Evolutionary conservation across 169 alveolate species (phyloP).

Genomic region (Condylostoma magnum): DNA sequence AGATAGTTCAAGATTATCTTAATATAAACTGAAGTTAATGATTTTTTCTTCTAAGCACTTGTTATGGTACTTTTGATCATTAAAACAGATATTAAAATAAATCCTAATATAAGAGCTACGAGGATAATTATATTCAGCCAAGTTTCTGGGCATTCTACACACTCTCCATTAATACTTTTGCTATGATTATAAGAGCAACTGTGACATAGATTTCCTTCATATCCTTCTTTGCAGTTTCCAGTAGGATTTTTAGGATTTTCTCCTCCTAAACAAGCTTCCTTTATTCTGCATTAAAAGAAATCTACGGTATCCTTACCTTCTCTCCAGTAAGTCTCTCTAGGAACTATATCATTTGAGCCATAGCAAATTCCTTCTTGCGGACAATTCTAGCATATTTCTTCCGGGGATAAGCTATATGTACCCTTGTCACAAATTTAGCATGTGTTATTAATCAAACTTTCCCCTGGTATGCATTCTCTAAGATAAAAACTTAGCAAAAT

Average conservation of each 20-base stretch:
- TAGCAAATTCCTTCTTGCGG: neutral
- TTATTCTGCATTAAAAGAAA: neutral
- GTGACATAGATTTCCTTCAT: conserved; percentile 36
- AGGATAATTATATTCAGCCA: neutral
- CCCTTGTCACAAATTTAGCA: no score
- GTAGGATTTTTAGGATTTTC: neutral
- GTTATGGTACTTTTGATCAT: neutral
- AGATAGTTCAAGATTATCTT: conserved; percentile 2
- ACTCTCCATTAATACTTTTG: conserved; percentile 8
- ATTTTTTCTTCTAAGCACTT: no score
- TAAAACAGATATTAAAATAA: neutral
- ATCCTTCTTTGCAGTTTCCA: conserved; percentile 30
- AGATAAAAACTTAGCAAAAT: no score
- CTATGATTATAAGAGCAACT: conserved; percentile 16
- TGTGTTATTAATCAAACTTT: no score
- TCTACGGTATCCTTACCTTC: neutral
- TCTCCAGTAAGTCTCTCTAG: neutral
- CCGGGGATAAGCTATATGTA: no score
- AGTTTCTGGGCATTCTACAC: conserved; percentile 32
- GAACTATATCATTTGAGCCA: neutral
- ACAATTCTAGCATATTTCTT: neutral
- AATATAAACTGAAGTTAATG: neutral
- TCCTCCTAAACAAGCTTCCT: conserved; percentile 7
- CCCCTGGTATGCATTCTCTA: no score
- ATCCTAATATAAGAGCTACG: neutral